These are phyloP conservation scores for Candida fluviatilis DNA, from an alignment of 805 yeast genomes.

Conservation along the genomic window DNA sequence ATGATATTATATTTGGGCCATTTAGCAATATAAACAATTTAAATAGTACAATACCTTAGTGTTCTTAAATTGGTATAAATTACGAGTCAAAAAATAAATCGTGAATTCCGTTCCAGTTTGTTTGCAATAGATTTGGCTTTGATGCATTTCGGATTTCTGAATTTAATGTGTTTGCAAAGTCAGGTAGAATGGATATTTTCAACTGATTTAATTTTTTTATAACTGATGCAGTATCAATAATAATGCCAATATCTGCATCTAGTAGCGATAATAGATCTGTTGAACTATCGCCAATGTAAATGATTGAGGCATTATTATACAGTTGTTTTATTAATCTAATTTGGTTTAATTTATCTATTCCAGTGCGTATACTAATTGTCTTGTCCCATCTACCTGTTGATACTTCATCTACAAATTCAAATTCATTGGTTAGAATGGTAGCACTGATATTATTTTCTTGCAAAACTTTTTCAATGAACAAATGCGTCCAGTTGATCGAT, in stretches of 20 bases:
- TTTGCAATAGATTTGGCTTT: too few relatives aligned
- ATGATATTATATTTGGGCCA: too few relatives aligned
- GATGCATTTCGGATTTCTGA: neutral
- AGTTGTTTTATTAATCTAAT: conserved; percentile 7
- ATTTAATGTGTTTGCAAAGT: neutral
- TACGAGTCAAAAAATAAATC: too few relatives aligned
- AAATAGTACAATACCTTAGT: too few relatives aligned
- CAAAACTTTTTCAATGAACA: conserved; percentile 38
- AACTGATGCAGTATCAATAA: conserved; percentile 37
- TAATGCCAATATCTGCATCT: conserved; percentile 44
- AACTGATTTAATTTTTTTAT: conserved; percentile 7
- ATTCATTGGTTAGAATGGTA: conserved; percentile 43
- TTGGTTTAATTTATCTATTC: conserved; percentile 43
- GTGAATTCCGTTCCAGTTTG: too few relatives aligned
- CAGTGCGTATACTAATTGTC: conserved; percentile 40
- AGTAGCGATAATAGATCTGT: conserved; percentile 54
- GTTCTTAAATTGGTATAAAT: too few relatives aligned
- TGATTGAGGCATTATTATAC: conserved; percentile 12
- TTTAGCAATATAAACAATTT: too few relatives aligned
- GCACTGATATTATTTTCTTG: conserved; percentile 14
- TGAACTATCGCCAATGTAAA: conserved; percentile 60
- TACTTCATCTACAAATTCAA: conserved; percentile 28
- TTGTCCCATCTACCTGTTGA: conserved; percentile 29
- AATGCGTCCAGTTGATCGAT: conserved; percentile 61
- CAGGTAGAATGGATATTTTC: neutral